Evolutionary conservation across 805 yeast genomes (phyloP).

Genomic region (Ogataea trehalophila): DNA sequence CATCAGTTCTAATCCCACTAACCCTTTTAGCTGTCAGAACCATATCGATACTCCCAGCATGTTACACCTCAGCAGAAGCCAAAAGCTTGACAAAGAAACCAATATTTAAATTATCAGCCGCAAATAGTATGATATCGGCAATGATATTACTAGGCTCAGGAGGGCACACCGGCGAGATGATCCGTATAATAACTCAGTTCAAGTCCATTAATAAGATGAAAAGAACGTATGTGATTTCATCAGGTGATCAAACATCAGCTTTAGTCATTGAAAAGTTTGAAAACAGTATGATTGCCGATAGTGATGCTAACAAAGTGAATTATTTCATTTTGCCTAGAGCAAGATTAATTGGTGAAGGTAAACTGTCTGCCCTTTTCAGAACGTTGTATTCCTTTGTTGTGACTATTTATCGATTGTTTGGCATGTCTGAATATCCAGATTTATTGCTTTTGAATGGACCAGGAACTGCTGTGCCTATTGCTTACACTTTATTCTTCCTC

Average conservation of each 20-base stretch:
- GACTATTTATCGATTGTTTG: conserved; percentile 11
- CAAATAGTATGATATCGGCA: conserved; percentile 14
- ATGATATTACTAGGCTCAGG: conserved; percentile 88
- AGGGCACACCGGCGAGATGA: conserved; percentile 95
- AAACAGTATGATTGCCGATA: conserved; percentile 26
- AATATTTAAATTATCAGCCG: neutral
- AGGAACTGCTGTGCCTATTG: conserved; percentile 72
- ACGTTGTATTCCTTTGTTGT: conserved; percentile 30
- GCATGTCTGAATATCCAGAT: conserved; percentile 19
- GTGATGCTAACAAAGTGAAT: conserved; percentile 12
- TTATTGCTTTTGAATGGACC: conserved; percentile 63
- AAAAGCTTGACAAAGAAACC: neutral
- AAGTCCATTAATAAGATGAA: conserved; percentile 21
- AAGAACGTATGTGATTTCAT: conserved; percentile 33
- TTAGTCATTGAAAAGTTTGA: conserved; percentile 36
- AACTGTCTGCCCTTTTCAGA: conserved; percentile 26
- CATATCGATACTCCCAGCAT: conserved; percentile 22
- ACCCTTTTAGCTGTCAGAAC: conserved; percentile 11
- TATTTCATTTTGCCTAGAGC: conserved; percentile 30
- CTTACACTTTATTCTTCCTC: conserved; percentile 48
- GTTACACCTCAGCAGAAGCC: neutral
- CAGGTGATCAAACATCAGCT: conserved; percentile 43
- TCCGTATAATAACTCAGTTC: conserved; percentile 52
- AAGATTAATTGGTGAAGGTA: conserved; percentile 35
- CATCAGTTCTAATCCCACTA: conserved; percentile 6